These are phyloP conservation scores for Hyphodiscus hymeniophilus DNA, from an alignment of 495 filamentous ascomycete species.

Conservation along the genomic window DNA sequence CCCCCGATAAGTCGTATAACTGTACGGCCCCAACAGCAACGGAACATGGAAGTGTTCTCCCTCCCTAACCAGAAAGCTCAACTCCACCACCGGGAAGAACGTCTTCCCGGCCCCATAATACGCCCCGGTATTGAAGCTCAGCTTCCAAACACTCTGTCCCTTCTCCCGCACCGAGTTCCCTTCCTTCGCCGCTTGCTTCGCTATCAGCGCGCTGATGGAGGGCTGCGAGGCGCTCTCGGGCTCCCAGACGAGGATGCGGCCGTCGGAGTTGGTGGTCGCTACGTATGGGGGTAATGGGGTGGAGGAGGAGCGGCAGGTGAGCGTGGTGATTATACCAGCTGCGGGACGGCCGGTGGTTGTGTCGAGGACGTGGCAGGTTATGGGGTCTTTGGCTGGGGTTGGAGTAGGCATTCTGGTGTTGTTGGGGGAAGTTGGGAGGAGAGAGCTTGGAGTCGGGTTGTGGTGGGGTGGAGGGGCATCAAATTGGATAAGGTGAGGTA, in stretches of 20 bases:
- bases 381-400: constrained; percentile 29
- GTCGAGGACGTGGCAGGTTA: constrained; percentile 58
- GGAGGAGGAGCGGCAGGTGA: constrained; percentile 47
- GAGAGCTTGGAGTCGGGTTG: neutral
- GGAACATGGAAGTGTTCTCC: constrained; percentile 89
- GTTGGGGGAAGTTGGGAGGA: neutral
- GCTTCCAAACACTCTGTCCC: constrained; percentile 53
- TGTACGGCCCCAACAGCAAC: constrained; percentile 78
- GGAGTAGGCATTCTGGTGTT: neutral
- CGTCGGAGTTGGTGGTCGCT: constrained; percentile 74
- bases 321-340: constrained; percentile 70
- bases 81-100: constrained; percentile 87
- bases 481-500: too few relatives aligned
- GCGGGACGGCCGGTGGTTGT: constrained; percentile 55
- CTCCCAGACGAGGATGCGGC: constrained; percentile 71
- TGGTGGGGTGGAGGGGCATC: neutral
- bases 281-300: constrained; percentile 20
- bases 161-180: constrained; percentile 26
- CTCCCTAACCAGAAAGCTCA: constrained; percentile 69
- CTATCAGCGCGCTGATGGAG: constrained; percentile 11
- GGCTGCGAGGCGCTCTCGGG: neutral
- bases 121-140: constrained; percentile 66
- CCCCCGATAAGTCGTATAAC: constrained; percentile 90
- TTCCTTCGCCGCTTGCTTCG: constrained; percentile 14
- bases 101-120: constrained; percentile 74